phyloP scores from a whole-genome alignment of 2,329 filamentous ascomycete species.

The Fusarium tricinctum region DNA sequence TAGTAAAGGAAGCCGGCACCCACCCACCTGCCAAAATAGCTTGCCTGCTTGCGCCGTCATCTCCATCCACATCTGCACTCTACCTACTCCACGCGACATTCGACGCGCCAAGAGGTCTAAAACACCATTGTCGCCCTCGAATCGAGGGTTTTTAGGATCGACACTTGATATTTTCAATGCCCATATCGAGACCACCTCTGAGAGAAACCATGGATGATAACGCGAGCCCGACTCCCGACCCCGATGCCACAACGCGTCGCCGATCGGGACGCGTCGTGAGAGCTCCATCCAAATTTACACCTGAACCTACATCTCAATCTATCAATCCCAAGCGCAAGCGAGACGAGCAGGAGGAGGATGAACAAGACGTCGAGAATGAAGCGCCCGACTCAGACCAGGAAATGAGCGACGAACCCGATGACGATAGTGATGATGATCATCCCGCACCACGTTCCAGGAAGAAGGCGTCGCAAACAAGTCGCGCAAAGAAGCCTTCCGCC shows the following conservation, averaged over 20 bases:
- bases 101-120: conserved; percentile 51
- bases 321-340: conserved; percentile 71
- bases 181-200: conserved; percentile 39
- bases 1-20: conserved; percentile 20
- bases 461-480: conserved; percentile 61
- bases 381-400: conserved; percentile 63
- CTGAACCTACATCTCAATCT: conserved; percentile 60
- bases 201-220: conserved; percentile 66
- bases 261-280: conserved; percentile 77
- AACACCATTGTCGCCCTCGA: conserved; percentile 50
- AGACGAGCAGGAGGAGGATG: conserved; percentile 60
- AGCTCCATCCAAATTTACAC: conserved; percentile 71
- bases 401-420: conserved; percentile 61
- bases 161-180: conserved; percentile 40
- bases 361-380: conserved; percentile 61
- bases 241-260: conserved; percentile 69
- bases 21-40: conserved; percentile 49
- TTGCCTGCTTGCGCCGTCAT: conserved; percentile 47
- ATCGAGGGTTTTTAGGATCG: conserved; percentile 46
- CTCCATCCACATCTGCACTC: conserved; percentile 24
- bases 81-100: conserved; percentile 46
- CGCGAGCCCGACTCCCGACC: conserved; percentile 66
- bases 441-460: conserved; percentile 56
- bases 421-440: conserved; percentile 63
- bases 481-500: conserved; percentile 68